Percentiles rank a stretch among this genome's conserved stretches.
phyloP scores from a whole-genome alignment of 257 asterid genomes.

The Solanum bukasovii region DNA sequence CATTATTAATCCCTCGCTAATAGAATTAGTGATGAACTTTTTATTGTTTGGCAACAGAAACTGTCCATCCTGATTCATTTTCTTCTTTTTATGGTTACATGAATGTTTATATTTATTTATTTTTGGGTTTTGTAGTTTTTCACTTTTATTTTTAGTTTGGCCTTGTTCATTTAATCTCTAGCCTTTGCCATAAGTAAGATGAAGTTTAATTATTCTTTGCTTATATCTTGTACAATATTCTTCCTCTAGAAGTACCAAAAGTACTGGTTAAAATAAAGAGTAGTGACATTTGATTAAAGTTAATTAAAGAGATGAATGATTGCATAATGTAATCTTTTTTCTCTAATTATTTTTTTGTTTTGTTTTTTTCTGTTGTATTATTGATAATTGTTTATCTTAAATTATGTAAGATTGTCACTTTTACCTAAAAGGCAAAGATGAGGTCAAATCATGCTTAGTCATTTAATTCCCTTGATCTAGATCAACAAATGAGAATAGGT shows the following conservation, averaged over 20 bases:
- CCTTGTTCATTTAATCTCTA: background rate
- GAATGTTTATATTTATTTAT: too few relatives aligned
- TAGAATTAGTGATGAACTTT: background rate
- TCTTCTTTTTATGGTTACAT: background rate
- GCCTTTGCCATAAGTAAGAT: background rate
- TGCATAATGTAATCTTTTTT: background rate
- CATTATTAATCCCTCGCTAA: background rate
- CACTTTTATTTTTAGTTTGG: background rate
- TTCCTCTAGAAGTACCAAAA: background rate
- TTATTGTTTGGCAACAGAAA: background rate
- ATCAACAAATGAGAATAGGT: background rate
- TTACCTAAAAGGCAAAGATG: background rate
- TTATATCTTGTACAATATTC: background rate
- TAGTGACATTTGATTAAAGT: background rate
- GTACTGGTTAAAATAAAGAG: background rate
- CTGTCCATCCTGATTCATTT: background rate
- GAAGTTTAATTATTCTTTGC: background rate
- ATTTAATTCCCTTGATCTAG: background rate
- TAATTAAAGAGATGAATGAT: background rate
- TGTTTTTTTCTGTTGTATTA: background rate
- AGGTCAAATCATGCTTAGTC: background rate
- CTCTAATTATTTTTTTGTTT: background rate
- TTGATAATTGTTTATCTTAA: background rate
- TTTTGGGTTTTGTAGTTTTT: background rate
- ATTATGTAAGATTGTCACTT: background rate